These are phyloP conservation scores for Fonsecaea pedrosoi DNA, from an alignment of 2,329 filamentous ascomycete genomes.

Conservation along the genomic window DNA sequence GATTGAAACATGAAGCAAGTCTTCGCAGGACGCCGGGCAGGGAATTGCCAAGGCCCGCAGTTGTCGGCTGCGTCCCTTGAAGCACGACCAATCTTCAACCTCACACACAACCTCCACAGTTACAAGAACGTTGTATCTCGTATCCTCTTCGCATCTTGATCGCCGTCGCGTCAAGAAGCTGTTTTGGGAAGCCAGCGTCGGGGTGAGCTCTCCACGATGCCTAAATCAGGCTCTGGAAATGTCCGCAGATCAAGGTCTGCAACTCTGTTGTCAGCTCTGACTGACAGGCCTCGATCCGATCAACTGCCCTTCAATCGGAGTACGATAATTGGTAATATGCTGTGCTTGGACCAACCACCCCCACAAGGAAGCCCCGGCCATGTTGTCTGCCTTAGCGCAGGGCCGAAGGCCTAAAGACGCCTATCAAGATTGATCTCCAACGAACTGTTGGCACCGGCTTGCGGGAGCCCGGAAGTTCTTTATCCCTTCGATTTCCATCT, in stretches of 20 bases:
- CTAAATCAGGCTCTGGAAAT: not conserved
- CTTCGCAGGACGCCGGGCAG: too few species aligned
- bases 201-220: not conserved
- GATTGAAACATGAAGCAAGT: not conserved
- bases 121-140: not conserved
- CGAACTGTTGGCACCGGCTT: not conserved
- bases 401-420: not conserved
- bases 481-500: constrained; percentile 4
- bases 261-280: not conserved
- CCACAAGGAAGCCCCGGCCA: not conserved
- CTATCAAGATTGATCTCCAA: not conserved
- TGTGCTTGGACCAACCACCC: not conserved
- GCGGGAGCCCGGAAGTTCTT: not conserved
- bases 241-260: not conserved
- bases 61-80: not conserved
- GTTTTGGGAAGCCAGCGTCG: not conserved
- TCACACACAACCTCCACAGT: not conserved
- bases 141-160: not conserved
- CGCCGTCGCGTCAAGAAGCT: not conserved
- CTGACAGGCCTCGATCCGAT: not conserved
- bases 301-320: not conserved
- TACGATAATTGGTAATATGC: not conserved
- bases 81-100: too few species aligned
- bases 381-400: constrained; percentile 4
- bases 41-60: constrained; percentile 3